Evolutionary conservation across 768 basidiomycete genomes (phyloP), one percentile per base, ranked within the genome.

Genomic region (Boletus vinaceobasis): DNA sequence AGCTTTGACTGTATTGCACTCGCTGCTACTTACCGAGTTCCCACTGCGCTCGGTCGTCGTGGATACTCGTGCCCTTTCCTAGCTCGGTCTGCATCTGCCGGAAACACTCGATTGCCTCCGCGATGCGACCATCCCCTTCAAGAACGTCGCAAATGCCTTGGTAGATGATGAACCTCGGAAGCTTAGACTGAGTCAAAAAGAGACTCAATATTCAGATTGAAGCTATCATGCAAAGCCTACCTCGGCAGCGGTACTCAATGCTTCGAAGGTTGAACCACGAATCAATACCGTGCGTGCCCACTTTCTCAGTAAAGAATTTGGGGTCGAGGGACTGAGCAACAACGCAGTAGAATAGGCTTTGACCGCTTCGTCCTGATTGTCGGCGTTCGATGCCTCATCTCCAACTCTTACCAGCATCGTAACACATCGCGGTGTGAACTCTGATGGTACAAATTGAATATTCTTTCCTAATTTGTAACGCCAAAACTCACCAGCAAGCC

Each of bases 81-180:
- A 17, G 38, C 5, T 47, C 42, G 1, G 4, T 13, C 19, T 45
- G 40, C 46, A 60, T 43, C 15, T 32, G 48, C 26, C 32, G 46
- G 9, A 60, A 51, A 37, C 35, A 54, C 14, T 21, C 1, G 19
- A 59, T 52, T 4, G 57, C 53, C 29, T 60, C 39, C 7, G 17
- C 7, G 17, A 35, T 17, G 5, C 47, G 43, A 37, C 17, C 43
- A 3, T 31, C 43, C 33, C 7, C 19, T 19, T 55, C 38, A 2
- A 55, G 43, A 29, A n/a, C 21, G 5, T 51, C 49, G 19, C 49
- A 58, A 1, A 58, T 42, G 0, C 10, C 23, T 1, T 11, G 44
- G 17, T 37, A 45, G 0, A 60, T 19, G 1, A 1, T 17, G 9
- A 37, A 38, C 48, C 15, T 50, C 3, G 59, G 51, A n/a, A 53